Base-by-base conservation (phyloP, 345 rosid species). In the Salix exigua region DNA sequence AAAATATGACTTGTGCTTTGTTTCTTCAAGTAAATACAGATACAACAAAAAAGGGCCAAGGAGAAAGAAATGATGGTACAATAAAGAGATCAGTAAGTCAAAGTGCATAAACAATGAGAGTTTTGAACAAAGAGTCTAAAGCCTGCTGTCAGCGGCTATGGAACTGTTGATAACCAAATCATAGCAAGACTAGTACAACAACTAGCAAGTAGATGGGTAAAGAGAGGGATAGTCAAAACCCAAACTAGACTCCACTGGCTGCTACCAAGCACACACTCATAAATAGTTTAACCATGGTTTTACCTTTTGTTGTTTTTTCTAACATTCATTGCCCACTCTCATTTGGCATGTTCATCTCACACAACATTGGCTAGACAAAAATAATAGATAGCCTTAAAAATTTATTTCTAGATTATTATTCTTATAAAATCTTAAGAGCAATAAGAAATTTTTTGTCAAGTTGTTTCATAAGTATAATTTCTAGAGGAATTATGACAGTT, bases 41-140 rank as follows among this genome's bases (percentile, higher is more conserved):
- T 58, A 63, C 19, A 19, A 4, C 11, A 21, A 44, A 60, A 50
- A 25, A 75, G 13, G 50, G 44, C 7, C 26, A 44, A 42, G 37
- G n/a, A 31, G 7, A 72, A 55, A 35, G 44, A 72, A 69, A 66
- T 33, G 69, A 66, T 37, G 44, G 25, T 66, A 46, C 35, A 30
- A 37, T 33, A 14, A 66, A 17, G 63, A 65, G 73, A 83, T 78
- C 73, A 73, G 38, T 37, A 30, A 65, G 53, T 58, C 25, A n/a
- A 42, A 58, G 63, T 62, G 46, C 30, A 38, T 0, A 79, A 75
- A 11, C 62, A 67, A 64, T 63, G 19, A 30, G 37, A 55, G 44
- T 63, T 51, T 71, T 53, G 31, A 40, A 37, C 28, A 68, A 5
- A 55, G 58, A n/a, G 6, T 58, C 63, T 10, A 58, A 58, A 46